A percentile compares a stretch with the other conserved stretches of the same genome.
Evolutionary conservation across 2,329 filamentous ascomycete genomes (phyloP).

Genomic region (Ophidiomyces ophidiicola): DNA sequence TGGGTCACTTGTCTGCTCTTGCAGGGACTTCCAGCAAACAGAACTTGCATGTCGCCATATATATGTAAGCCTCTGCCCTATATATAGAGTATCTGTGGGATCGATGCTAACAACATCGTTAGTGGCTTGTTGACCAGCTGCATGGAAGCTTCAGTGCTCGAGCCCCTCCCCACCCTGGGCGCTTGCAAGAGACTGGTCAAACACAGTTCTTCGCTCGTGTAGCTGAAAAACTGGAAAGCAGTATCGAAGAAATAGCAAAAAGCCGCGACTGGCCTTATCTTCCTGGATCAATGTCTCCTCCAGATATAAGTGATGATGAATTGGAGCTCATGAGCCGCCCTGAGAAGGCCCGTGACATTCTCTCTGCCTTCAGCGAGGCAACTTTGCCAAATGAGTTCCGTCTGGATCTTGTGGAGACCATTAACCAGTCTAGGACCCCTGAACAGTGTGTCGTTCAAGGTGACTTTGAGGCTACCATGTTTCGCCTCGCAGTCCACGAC

Average conservation of each 20-base stretch:
- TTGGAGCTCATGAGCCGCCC: slow-evolving; percentile 25
- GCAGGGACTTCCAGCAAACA: slow-evolving; percentile 23
- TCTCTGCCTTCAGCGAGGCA: slow-evolving; percentile 33
- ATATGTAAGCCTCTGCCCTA: slow-evolving; percentile 26
- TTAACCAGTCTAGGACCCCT: slow-evolving; percentile 23
- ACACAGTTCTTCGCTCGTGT: slow-evolving; percentile 23
- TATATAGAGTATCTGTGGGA: background rate
- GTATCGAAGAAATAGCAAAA: slow-evolving; percentile 24
- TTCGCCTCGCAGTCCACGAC: slow-evolving; percentile 35
- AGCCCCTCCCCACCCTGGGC: slow-evolving; percentile 21
- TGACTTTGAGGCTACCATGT: slow-evolving; percentile 35
- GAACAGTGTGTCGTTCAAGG: slow-evolving; percentile 36
- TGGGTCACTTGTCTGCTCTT: slow-evolving; percentile 26
- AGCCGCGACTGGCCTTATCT: slow-evolving; percentile 28
- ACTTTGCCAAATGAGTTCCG: slow-evolving; percentile 34
- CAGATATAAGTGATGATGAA: slow-evolving; percentile 14
- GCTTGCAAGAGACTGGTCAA: slow-evolving; percentile 25
- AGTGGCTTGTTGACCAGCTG: slow-evolving; percentile 35
- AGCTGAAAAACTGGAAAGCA: slow-evolving; percentile 24
- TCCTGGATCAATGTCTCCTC: slow-evolving; percentile 17
- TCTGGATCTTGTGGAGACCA: slow-evolving; percentile 28
- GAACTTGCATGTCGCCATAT: slow-evolving; percentile 32
- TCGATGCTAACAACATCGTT: slow-evolving; percentile 7
- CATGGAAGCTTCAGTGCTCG: slow-evolving; percentile 26
- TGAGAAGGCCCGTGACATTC: slow-evolving; percentile 33